Evolutionary conservation across 2,329 filamentous ascomycete genomes (phyloP).

Genomic region (Fusarium paranaense): DNA sequence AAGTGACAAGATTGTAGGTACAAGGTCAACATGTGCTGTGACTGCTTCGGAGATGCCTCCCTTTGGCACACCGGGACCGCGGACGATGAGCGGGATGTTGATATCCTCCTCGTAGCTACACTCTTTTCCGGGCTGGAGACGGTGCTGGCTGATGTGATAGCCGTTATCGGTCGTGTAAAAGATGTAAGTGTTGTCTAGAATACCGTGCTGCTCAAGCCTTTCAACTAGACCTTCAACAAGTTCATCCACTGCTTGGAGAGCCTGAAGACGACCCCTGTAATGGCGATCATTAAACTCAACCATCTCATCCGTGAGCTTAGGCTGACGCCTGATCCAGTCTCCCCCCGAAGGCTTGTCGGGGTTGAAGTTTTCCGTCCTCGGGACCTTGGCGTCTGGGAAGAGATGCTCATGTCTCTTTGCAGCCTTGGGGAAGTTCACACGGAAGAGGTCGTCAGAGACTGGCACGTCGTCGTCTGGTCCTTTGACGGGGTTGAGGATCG

Average conservation of each 20-base stretch:
- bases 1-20: conserved; percentile 62
- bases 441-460: conserved; percentile 56
- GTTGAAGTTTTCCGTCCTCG: neutral
- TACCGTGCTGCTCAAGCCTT: conserved; percentile 45
- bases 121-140: conserved; percentile 63
- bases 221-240: conserved; percentile 55
- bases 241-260: conserved; percentile 60
- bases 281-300: conserved; percentile 53
- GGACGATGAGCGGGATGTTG: conserved; percentile 61
- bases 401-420: neutral
- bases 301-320: conserved; percentile 46
- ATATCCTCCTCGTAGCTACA: conserved; percentile 66
- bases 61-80: conserved; percentile 59
- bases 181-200: conserved; percentile 60
- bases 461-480: conserved; percentile 18
- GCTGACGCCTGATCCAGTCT: conserved; percentile 57
- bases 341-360: conserved; percentile 13
- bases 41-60: conserved; percentile 52
- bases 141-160: conserved; percentile 65
- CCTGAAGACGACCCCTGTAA: conserved; percentile 55
- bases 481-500: conserved; percentile 60
- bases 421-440: conserved; percentile 48
- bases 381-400: neutral
- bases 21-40: conserved; percentile 66
- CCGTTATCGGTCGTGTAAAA: conserved; percentile 66